Base-by-base conservation (phyloP, 768 basidiomycete genomes). In the Russula sp. region DNA sequence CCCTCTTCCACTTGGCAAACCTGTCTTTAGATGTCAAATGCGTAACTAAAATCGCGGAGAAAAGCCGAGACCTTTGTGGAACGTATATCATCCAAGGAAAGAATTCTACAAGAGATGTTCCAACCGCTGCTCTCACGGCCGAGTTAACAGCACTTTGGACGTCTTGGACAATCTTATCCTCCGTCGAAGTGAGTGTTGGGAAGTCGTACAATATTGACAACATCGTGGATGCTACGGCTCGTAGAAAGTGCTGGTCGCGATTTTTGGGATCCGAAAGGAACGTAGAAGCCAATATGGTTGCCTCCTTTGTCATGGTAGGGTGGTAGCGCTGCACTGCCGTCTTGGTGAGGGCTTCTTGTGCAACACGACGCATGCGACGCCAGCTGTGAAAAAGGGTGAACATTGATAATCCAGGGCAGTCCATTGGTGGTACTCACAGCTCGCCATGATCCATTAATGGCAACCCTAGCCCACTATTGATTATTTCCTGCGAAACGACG, bases 201-300 rank as follows among this genome's bases (percentile, higher is more conserved):
- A 48, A 1, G 49, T 63, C 65, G 36, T 68, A 68, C 8, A 61
- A 42, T 34, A 63, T 50, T 20, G 64, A 61, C 48, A 68, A 11
- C 3, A 68, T 62, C 22, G 38, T 28, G 26, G 65, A 68, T 22
- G 67, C 59, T 1, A 46, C 20, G 3, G 46, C 11, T 48, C n/a
- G 46, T 22, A 10, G 46, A 48, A 48, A 48, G 4, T 48, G 46
- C 10, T 48, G 46, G 10, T 48, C 46, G n/a, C 46, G 46, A 22
- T 22, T 48, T 48, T 48, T 4, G 5, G 22, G 22, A 22, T 22
- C 22, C 20, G 7, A 4, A 0, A 22, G 1, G 46, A 22, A 20
- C 9, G 20, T 6, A 9, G 9, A 44, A n/a, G n/a, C 44, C 20
- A 44, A 44, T 7, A n/a, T 9, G 9, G 44, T 44, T n/a, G 44